Evolutionary conservation across 257 asterid genomes (phyloP).

Genomic region (Lantana camara): DNA sequence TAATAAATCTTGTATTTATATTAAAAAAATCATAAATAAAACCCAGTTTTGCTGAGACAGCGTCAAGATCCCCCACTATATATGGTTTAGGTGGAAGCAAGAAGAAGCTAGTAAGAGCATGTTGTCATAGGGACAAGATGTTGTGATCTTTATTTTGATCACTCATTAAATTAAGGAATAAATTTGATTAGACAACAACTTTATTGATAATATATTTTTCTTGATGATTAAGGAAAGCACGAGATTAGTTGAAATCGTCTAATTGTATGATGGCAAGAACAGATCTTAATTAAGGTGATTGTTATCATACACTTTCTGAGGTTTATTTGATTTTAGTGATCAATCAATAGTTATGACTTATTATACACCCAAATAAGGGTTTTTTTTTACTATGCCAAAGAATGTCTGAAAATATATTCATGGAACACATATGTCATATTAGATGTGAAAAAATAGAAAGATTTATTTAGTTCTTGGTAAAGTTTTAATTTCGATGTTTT

Average conservation of each 20-base stretch:
- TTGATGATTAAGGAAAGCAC: neutral
- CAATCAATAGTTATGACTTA: too few species aligned
- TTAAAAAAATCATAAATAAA: too few species aligned
- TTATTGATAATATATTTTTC: neutral
- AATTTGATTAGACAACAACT: neutral
- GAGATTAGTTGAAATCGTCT: neutral
- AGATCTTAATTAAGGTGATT: neutral
- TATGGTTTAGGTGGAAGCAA: slow-evolving; percentile 23
- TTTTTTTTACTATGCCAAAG: too few species aligned
- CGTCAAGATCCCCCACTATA: neutral
- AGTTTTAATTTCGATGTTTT: too few species aligned
- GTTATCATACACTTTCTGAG: neutral
- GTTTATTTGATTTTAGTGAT: neutral
- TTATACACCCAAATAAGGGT: too few species aligned
- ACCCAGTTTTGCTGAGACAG: slow-evolving; percentile 18
- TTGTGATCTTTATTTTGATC: slow-evolving; percentile 16
- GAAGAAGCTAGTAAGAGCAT: slow-evolving; percentile 14
- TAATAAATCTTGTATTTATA: too few species aligned
- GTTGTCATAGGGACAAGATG: slow-evolving; percentile 12
- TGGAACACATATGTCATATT: too few species aligned
- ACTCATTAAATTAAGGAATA: neutral
- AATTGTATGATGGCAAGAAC: neutral
- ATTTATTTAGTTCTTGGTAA: too few species aligned
- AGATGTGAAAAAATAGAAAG: too few species aligned
- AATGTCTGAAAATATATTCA: too few species aligned